Evolutionary conservation across 2,329 filamentous ascomycete genomes (phyloP).

Genomic region (Xylaria sp.): DNA sequence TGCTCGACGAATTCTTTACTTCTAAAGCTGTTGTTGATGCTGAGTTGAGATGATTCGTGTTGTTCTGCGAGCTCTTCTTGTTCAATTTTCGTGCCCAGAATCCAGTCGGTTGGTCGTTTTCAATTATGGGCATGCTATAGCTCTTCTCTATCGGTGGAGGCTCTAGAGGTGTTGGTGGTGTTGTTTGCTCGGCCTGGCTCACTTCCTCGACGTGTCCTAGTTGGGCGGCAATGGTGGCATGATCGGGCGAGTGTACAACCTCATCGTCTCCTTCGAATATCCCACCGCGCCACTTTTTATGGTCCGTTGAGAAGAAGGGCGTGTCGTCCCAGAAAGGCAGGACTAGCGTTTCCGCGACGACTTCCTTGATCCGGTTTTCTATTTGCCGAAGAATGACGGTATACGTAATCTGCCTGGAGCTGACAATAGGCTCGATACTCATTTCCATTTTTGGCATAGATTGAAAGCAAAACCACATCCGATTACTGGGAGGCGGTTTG

Average conservation of each 20-base stretch:
- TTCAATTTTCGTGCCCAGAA: constrained; percentile 58
- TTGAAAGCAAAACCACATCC: constrained; percentile 95
- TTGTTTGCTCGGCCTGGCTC: constrained; percentile 50
- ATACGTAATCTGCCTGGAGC: constrained; percentile 93
- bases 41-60: constrained; percentile 38
- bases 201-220: constrained; percentile 56
- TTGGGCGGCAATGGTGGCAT: constrained; percentile 48
- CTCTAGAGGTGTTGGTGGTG: constrained; percentile 44
- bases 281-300: constrained; percentile 82
- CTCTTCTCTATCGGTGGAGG: constrained; percentile 61
- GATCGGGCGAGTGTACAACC: constrained; percentile 46
- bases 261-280: constrained; percentile 70
- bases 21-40: constrained; percentile 57
- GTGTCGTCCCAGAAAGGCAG: constrained; percentile 95
- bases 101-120: constrained; percentile 47
- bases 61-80: constrained; percentile 44
- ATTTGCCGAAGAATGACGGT: constrained; percentile 90
- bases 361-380: constrained; percentile 92
- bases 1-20: constrained; percentile 47
- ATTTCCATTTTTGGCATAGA: constrained; percentile 93
- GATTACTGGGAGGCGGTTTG: constrained; percentile 94
- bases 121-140: constrained; percentile 53
- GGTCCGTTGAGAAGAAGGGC: constrained; percentile 82
- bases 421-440: constrained; percentile 94
- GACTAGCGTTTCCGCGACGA: constrained; percentile 89